Percentiles rank a stretch among this genome's conserved stretches.
These are phyloP conservation scores for Ceratobasidium sp. DNA, from an alignment of 1,284 basidiomycete species.

Conservation along the genomic window DNA sequence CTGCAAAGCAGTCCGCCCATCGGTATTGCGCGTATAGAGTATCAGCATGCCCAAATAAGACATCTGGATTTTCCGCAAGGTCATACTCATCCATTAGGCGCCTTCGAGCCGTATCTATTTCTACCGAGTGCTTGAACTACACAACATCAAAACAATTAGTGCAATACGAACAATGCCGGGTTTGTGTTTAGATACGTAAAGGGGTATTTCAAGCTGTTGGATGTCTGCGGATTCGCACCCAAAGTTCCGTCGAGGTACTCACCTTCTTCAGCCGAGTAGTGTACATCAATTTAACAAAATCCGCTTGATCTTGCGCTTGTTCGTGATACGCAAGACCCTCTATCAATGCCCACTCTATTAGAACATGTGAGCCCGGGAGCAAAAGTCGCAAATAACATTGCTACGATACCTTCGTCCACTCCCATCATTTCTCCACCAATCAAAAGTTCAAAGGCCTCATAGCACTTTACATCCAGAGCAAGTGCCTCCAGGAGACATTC, in stretches of 20 bases:
- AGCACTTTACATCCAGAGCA: constrained; percentile 94
- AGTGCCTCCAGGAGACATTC: constrained; percentile 95
- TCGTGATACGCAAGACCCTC: constrained; percentile 82
- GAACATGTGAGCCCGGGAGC: not conserved
- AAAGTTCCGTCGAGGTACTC: constrained; percentile 38
- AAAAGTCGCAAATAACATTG: constrained; percentile 29
- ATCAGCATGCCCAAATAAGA: constrained; percentile 91
- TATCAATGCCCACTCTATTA: constrained; percentile 94
- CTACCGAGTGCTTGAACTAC: constrained; percentile 76
- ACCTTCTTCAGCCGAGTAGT: constrained; percentile 87
- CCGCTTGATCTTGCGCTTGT: constrained; percentile 85
- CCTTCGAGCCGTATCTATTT: constrained; percentile 78
- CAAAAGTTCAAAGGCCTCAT: constrained; percentile 92
- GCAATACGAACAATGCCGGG: too few relatives aligned
- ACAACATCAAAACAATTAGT: too few relatives aligned
- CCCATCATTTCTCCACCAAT: constrained; percentile 94
- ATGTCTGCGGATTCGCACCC: too few relatives aligned
- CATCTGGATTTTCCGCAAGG: constrained; percentile 89
- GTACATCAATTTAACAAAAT: constrained; percentile 92
- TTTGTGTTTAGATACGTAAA: too few relatives aligned
- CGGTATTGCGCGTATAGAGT: constrained; percentile 86
- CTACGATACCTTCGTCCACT: constrained; percentile 77
- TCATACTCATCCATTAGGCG: constrained; percentile 79
- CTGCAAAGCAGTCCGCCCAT: constrained; percentile 91
- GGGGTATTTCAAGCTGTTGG: too few relatives aligned